Conservation (phyloP, 2,329 filamentous ascomycete species). For the Cladosporium austrohemisphaericum region DNA sequence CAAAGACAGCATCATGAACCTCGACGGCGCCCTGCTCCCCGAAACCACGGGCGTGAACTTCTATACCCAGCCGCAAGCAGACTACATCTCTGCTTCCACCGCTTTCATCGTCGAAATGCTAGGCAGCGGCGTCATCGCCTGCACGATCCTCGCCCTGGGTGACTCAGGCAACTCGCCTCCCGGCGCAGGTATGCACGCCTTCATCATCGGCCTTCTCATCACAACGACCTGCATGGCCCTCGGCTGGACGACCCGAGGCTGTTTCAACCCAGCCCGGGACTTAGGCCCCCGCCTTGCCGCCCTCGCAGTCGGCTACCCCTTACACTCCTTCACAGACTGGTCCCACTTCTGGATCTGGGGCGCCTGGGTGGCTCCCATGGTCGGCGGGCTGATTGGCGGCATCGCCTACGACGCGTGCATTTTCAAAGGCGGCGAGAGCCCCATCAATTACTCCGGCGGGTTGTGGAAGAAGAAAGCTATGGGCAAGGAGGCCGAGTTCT, state of each 20-base stretch:
- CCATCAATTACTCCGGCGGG: constrained; percentile 47
- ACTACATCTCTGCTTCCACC: constrained; percentile 29
- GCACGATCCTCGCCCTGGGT: constrained; percentile 40
- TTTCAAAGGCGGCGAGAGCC: constrained; percentile 49
- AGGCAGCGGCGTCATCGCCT: constrained; percentile 34
- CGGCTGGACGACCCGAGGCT: constrained; percentile 46
- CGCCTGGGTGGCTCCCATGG: constrained; percentile 39
- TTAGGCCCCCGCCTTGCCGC: constrained; percentile 49
- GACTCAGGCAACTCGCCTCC: constrained; percentile 29
- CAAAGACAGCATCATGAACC: constrained; percentile 34
- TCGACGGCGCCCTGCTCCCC: constrained; percentile 37
- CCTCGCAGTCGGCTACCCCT: constrained; percentile 44
- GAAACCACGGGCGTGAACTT: constrained; percentile 24
- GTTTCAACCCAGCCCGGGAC: constrained; percentile 50
- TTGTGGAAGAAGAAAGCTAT: constrained; percentile 24
- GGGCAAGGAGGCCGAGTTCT: constrained; percentile 21
- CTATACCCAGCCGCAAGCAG: constrained; percentile 28
- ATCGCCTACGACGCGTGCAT: constrained; percentile 50
- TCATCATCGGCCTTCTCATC: constrained; percentile 47
- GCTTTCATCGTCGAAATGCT: constrained; percentile 47
- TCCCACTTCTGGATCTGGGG: constrained; percentile 49
- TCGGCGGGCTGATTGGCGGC: constrained; percentile 42
- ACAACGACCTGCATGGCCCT: constrained; percentile 39
- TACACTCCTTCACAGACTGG: constrained; percentile 29
- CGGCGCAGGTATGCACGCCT: constrained; percentile 51